Percentiles rank a stretch among this genome's conserved stretches.
phyloP scores from a whole-genome alignment of 345 rosid genomes.

The Salix suchowensis region DNA sequence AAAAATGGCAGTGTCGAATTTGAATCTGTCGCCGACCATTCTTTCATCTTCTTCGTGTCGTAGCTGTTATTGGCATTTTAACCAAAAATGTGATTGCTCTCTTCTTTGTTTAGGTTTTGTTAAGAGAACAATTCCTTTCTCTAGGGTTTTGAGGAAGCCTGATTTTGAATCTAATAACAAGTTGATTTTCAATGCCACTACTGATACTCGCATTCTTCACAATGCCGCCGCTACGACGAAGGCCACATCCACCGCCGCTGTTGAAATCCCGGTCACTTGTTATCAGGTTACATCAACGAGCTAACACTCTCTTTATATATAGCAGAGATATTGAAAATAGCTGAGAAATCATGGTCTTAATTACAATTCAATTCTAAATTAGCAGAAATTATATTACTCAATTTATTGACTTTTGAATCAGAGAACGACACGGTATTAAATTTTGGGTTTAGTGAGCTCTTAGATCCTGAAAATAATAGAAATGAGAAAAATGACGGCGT shows the following conservation, averaged over 20 bases:
- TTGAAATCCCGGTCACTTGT: slow-evolving; percentile 72
- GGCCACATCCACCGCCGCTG: slow-evolving; percentile 8
- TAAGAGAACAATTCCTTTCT: background rate
- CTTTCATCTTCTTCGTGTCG: background rate
- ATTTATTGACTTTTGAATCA: too few species aligned
- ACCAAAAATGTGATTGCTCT: background rate
- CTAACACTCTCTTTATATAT: background rate
- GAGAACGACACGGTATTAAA: too few species aligned
- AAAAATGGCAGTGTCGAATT: background rate
- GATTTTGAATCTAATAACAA: background rate
- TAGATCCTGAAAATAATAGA: background rate
- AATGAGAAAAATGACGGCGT: too few species aligned
- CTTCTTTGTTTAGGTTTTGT: background rate
- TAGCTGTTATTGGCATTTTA: background rate
- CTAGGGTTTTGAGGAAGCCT: slow-evolving; percentile 15
- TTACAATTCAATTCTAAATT: too few species aligned
- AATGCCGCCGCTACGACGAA: slow-evolving; percentile 26
- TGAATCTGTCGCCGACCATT: background rate
- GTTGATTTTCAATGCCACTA: slow-evolving; percentile 35
- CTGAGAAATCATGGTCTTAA: background rate
- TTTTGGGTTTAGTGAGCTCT: background rate
- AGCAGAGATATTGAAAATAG: background rate
- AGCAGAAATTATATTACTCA: too few species aligned
- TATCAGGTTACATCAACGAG: slow-evolving; percentile 45
- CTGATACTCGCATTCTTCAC: slow-evolving; percentile 47